Percentiles rank a stretch among this genome's conserved stretches.
phyloP scores from a whole-genome alignment of 2,329 filamentous ascomycete genomes.

The Neopestalotiopsis clavispora region DNA sequence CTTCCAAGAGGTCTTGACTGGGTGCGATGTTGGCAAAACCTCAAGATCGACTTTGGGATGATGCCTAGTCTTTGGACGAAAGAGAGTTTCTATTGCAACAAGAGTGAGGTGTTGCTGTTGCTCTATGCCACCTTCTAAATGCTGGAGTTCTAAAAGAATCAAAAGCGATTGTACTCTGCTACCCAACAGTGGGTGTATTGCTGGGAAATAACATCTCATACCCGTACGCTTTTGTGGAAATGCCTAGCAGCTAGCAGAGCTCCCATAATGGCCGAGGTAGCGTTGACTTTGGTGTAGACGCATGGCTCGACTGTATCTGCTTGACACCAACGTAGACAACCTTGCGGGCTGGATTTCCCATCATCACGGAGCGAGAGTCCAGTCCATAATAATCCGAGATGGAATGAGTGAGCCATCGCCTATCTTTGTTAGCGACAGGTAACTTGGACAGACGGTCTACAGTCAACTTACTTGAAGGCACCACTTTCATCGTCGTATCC shows the following conservation, averaged over 20 bases:
- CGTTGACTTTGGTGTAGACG: slow-evolving; percentile 34
- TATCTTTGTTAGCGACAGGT: slow-evolving; percentile 39
- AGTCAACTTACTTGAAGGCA: slow-evolving; percentile 74
- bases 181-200: neutral
- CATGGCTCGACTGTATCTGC: slow-evolving; percentile 41
- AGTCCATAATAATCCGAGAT: slow-evolving; percentile 93
- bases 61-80: no score
- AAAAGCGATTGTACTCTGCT: neutral
- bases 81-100: neutral
- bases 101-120: neutral
- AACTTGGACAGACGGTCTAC: slow-evolving; percentile 21
- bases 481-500: slow-evolving; percentile 73
- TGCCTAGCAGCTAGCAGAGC: slow-evolving; percentile 45
- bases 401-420: slow-evolving; percentile 90
- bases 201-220: neutral
- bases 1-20: no score
- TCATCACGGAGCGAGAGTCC: slow-evolving; percentile 78
- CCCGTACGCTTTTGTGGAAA: neutral
- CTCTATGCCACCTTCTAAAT: slow-evolving; percentile 6
- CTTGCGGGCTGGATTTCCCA: slow-evolving; percentile 71
- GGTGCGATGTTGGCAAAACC: no score
- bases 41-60: neutral
- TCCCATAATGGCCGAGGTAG: slow-evolving; percentile 70
- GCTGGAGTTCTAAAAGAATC: neutral
- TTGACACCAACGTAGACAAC: slow-evolving; percentile 84